Conservation (phyloP, 1,284 basidiomycete genomes). For the Somion occarium region DNA sequence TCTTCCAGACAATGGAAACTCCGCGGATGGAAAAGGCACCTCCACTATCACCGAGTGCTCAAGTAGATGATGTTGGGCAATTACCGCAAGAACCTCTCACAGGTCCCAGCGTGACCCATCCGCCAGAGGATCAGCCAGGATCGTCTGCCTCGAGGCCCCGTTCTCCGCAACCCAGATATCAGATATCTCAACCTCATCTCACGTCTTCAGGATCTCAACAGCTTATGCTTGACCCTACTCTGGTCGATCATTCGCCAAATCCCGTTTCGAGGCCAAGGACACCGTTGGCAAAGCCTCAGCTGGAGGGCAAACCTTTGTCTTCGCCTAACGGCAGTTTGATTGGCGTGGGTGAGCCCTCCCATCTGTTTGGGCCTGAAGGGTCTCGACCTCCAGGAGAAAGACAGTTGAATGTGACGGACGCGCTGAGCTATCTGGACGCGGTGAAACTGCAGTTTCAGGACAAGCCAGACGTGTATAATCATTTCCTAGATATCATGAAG, state of each 20-base stretch:
- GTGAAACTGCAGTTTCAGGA: conserved; percentile 93
- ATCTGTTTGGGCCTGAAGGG: not conserved
- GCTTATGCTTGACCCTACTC: not conserved
- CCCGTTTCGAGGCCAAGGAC: not conserved
- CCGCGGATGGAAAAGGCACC: not conserved
- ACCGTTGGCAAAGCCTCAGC: not conserved
- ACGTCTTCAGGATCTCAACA: not conserved
- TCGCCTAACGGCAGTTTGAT: not conserved
- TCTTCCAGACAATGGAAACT: not conserved
- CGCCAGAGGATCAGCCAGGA: not conserved
- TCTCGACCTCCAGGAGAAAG: conserved; percentile 20
- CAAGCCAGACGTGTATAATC: conserved; percentile 95
- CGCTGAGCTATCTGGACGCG: conserved; percentile 94
- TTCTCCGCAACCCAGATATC: not conserved
- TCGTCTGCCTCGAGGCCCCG: not conserved
- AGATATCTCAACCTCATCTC: not conserved
- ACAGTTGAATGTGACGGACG: conserved; percentile 82
- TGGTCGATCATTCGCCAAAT: not conserved
- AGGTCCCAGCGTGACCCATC: not conserved
- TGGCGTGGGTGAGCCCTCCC: not conserved
- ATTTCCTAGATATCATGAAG: conserved; percentile 99
- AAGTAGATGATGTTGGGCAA: not conserved
- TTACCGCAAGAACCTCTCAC: not conserved
- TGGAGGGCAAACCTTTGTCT: not conserved
- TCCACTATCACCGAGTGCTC: not conserved